Base-by-base conservation (phyloP, 352 stramenopile genomes). In the Pythium aphanidermatum region DNA sequence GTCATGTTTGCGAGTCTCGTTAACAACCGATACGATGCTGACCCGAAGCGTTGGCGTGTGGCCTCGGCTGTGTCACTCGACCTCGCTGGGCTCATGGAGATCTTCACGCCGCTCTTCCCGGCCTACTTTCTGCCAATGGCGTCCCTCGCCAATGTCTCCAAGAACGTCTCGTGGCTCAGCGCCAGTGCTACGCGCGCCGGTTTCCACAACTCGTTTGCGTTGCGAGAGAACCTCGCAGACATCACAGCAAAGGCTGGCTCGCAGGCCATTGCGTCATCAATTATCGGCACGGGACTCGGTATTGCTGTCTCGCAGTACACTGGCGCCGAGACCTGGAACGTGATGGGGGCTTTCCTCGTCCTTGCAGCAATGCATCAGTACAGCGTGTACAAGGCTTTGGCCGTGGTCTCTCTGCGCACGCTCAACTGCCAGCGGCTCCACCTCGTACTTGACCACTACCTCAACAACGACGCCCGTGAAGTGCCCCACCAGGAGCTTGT, bases 141-240 rank as follows among this genome's bases (percentile, higher is more conserved):
- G 7, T 89, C 82, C 26, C 54, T 95, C 17, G 82, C 81, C 29
- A 95, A 95, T 58, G 70, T 88, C 14, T 92, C 90, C 28, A 99
- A 99, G 68, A 99, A 99, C 67, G 84, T 98, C 46, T 92, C 87
- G 23, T 98, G 92, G 74, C 71, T 99, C 24, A 92, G 92, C 26
- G 91, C 92, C 0, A 96, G 79, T 63, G 96, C 95, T 28, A 97
- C 86, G 46, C 74, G 92, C 17, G 96, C 95, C 3, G 84, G 84
- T 6, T 93, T 99, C 47, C 94, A 99, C 68, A 94, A 96, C 58
- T 91, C 90, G 29, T 88, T 98, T 20, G 74, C 87, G 16, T 63
- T 77, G 23, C 57, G 59, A 31, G 78, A 90, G 40, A 98, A 98
- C 69, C 71, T 99, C 24, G 95, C 89, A 5, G 96, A 99, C 69